Evolutionary conservation across 306 rosid species (phyloP).

Genomic region (Malus sylvestris): DNA sequence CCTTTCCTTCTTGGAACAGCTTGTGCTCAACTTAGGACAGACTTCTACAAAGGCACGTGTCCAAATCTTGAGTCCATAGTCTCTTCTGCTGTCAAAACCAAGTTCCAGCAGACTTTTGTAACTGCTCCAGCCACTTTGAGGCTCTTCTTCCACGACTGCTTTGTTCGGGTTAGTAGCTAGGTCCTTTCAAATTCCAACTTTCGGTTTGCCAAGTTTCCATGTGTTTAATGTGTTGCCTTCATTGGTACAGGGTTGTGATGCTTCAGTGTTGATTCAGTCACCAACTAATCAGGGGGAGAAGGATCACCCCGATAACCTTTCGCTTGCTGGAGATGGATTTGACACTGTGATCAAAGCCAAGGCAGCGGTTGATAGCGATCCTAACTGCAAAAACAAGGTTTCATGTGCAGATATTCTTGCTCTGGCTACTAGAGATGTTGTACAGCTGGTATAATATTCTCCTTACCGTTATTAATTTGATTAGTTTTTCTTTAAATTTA

Average conservation of each 20-base stretch:
- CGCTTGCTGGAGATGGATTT: slow-evolving; percentile 41
- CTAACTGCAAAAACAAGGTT: slow-evolving; percentile 32
- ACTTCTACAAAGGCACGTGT: slow-evolving; percentile 29
- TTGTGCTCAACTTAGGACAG: slow-evolving; percentile 24
- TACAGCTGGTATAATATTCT: slow-evolving; percentile 16
- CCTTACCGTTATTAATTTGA: not conserved
- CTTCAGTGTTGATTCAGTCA: slow-evolving; percentile 27
- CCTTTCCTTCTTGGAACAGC: slow-evolving; percentile 11
- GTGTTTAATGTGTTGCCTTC: not conserved
- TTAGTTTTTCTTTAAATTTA: not conserved
- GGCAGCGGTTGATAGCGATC: slow-evolving; percentile 27
- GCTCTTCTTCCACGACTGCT: slow-evolving; percentile 39
- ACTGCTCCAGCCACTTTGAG: slow-evolving; percentile 38
- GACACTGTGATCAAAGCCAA: slow-evolving; percentile 41
- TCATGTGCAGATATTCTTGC: slow-evolving; percentile 43
- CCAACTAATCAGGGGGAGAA: slow-evolving; percentile 28
- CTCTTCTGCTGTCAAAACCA: slow-evolving; percentile 19
- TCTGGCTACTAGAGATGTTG: slow-evolving; percentile 36
- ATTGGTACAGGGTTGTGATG: slow-evolving; percentile 33
- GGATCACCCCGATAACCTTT: slow-evolving; percentile 36
- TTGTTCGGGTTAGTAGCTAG: slow-evolving; percentile 25
- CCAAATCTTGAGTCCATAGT: slow-evolving; percentile 38
- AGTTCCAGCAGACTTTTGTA: slow-evolving; percentile 39
- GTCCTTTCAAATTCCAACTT: not conserved
- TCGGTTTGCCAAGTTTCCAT: not conserved